phyloP scores from a whole-genome alignment of 495 filamentous ascomycete genomes.

The Talaromyces adpressus region DNA sequence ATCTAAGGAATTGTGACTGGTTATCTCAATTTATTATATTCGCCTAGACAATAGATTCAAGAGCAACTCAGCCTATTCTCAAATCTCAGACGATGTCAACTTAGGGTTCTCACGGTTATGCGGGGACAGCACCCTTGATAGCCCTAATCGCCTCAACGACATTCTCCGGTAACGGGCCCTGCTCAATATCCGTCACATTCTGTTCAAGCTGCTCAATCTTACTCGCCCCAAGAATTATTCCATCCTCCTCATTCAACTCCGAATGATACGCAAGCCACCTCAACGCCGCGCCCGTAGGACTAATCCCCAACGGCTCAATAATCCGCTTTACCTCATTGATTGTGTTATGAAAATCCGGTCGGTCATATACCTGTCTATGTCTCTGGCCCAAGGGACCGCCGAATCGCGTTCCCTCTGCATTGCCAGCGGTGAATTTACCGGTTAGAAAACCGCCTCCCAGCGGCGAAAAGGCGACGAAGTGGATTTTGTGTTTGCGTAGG shows the following conservation, averaged over 20 bases:
- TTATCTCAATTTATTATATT: not conserved
- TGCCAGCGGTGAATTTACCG: constrained; percentile 23
- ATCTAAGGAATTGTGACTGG: not conserved
- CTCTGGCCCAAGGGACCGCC: constrained; percentile 10
- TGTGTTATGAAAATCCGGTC: constrained; percentile 16
- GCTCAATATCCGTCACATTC: constrained; percentile 19
- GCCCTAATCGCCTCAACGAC: constrained; percentile 1
- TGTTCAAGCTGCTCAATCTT: constrained; percentile 20
- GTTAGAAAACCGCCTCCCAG: constrained; percentile 47
- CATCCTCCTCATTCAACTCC: constrained; percentile 20
- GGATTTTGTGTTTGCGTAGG: constrained; percentile 43
- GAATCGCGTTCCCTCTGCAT: constrained; percentile 22
- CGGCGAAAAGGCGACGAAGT: constrained; percentile 42
- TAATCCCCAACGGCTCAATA: constrained; percentile 15
- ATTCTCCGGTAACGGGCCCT: constrained; percentile 25
- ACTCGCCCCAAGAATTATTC: constrained; percentile 29
- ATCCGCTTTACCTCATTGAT: constrained; percentile 13
- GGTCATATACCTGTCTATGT: constrained; percentile 16
- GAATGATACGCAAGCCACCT: constrained; percentile 30
- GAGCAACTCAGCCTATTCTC: not conserved
- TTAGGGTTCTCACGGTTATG: too few relatives aligned
- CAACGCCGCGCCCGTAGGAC: constrained; percentile 20
- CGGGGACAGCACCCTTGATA: not conserved
- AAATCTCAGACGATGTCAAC: not conserved
- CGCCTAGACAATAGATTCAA: not conserved